Evolutionary conservation across 1,139 yeast species (phyloP).

Genomic region (Candida gigantensis): DNA sequence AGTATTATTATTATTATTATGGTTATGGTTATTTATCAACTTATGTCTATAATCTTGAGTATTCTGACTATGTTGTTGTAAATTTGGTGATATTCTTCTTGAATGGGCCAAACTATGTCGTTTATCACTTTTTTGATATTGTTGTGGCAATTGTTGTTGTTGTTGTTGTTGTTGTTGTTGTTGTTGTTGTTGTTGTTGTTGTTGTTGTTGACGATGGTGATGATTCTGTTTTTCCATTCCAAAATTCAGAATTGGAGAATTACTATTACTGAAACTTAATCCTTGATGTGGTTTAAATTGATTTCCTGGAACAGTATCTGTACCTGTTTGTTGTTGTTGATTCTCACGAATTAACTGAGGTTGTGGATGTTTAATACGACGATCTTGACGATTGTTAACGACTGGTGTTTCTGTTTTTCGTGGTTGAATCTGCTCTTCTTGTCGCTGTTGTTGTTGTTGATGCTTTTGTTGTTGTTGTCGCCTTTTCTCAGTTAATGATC

Average conservation of each 20-base stretch:
- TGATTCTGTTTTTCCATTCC: slow-evolving; percentile 6
- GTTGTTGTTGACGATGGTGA: slow-evolving; percentile 11
- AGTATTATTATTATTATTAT: not conserved
- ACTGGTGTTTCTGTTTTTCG: slow-evolving; percentile 1
- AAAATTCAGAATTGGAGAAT: slow-evolving; percentile 9
- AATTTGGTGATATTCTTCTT: slow-evolving; percentile 1
- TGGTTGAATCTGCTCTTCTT: not conserved
- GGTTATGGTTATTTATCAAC: not conserved
- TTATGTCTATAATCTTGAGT: slow-evolving; percentile 1
- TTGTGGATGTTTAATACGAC: not conserved
- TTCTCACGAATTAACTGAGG: slow-evolving; percentile 1
- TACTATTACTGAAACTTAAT: slow-evolving; percentile 21
- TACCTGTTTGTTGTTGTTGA: slow-evolving; percentile 6
- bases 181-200: slow-evolving; percentile 12
- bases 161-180: slow-evolving; percentile 1
- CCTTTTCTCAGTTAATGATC: slow-evolving; percentile 2
- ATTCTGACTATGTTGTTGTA: slow-evolving; percentile 1
- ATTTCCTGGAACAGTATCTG: slow-evolving; percentile 17
- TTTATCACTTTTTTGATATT: slow-evolving; percentile 4
- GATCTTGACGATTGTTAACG: slow-evolving; percentile 1
- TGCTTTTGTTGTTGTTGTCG: slow-evolving; percentile 2
- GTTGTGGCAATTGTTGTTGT: slow-evolving; percentile 10
- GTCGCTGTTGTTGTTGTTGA: not conserved
- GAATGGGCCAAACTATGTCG: slow-evolving; percentile 1
- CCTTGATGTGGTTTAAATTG: slow-evolving; percentile 36